These are phyloP conservation scores for Thalassiosira livingstoniorum DNA, from an alignment of 352 stramenopile genomes.

Conservation along the genomic window DNA sequence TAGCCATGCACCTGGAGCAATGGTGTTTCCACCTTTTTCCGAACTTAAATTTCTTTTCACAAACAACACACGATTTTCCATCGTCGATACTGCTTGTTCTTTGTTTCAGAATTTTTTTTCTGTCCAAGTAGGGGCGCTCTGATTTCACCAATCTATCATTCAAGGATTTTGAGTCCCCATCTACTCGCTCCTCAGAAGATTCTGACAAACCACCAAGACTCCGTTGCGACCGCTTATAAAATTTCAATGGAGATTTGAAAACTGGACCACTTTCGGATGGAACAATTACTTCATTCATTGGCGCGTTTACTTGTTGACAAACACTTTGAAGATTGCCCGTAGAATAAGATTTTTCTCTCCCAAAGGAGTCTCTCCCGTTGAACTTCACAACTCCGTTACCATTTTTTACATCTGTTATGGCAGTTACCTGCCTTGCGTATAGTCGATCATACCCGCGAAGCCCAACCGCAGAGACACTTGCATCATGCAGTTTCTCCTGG, in stretches of 20 bases:
- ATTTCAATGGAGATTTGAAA: background rate
- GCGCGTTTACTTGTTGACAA: background rate
- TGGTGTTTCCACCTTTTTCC: slow-evolving; percentile 58
- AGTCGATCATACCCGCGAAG: slow-evolving; percentile 39
- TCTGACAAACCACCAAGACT: background rate
- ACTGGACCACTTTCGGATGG: background rate
- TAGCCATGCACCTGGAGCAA: slow-evolving; percentile 58
- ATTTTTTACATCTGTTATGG: background rate
- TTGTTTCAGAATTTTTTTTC: background rate
- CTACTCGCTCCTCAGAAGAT: background rate
- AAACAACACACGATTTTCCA: slow-evolving; percentile 43
- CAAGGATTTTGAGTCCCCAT: background rate
- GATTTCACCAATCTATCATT: background rate
- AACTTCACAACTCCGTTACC: background rate
- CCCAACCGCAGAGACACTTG: slow-evolving; percentile 33
- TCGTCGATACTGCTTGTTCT: slow-evolving; percentile 26
- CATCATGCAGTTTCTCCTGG: slow-evolving; percentile 49
- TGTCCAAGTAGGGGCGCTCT: too few relatives aligned
- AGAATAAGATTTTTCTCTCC: background rate
- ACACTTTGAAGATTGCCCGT: background rate
- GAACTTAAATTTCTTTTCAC: slow-evolving; percentile 61
- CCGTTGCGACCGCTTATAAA: background rate
- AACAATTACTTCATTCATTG: background rate
- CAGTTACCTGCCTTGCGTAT: slow-evolving; percentile 3
- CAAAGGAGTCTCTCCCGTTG: background rate